Percentiles rank a stretch among this genome's conserved stretches.
These are phyloP conservation scores for Leishmania guyanensis DNA, from an alignment of 208 protist genomes.

Conservation along the genomic window DNA sequence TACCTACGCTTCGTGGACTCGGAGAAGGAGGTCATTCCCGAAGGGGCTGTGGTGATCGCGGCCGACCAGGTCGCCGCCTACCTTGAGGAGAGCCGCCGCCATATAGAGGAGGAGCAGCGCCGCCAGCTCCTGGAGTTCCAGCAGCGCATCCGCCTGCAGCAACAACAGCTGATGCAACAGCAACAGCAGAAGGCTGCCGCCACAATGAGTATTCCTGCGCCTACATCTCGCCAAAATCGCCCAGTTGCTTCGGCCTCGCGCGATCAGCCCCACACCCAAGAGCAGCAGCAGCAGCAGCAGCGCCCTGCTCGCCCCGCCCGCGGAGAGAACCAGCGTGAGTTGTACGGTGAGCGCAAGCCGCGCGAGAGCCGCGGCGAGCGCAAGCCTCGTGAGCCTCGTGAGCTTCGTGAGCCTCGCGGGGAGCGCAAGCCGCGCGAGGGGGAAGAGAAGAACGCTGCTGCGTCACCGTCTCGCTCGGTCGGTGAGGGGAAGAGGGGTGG, in stretches of 20 bases:
- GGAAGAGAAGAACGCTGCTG: slow-evolving; percentile 1
- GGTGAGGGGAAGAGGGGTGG: slow-evolving; percentile 4
- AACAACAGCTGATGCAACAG: slow-evolving; percentile 30
- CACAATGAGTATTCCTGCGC: slow-evolving; percentile 17
- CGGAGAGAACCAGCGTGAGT: slow-evolving; percentile 8
- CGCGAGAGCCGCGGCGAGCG: slow-evolving; percentile 28
- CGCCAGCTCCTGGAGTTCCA: slow-evolving; percentile 34
- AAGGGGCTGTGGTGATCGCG: slow-evolving; percentile 60
- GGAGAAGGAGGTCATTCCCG: slow-evolving; percentile 73
- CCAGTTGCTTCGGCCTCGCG: not conserved
- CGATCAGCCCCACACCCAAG: slow-evolving; percentile 4
- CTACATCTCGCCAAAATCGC: slow-evolving; percentile 24
- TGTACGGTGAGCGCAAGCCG: slow-evolving; percentile 24
- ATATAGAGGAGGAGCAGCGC: slow-evolving; percentile 40
- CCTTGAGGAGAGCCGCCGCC: slow-evolving; percentile 33
- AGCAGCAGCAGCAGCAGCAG: slow-evolving; percentile 16
- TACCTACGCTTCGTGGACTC: slow-evolving; percentile 77
- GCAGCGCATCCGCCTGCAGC: slow-evolving; percentile 36
- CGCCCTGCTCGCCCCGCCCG: slow-evolving; percentile 23
- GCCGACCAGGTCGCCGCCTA: slow-evolving; percentile 65
- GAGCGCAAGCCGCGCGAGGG: slow-evolving; percentile 25
- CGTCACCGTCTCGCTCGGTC: not conserved
- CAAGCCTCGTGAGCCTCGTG: slow-evolving; percentile 19
- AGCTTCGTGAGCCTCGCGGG: slow-evolving; percentile 21
- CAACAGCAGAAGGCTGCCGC: slow-evolving; percentile 8